Percentiles rank a stretch among this genome's conserved stretches.
These are phyloP conservation scores for Neocallimastix lanati DNA, from an alignment of 192 early-diverging fungal species.

Conservation along the genomic window DNA sequence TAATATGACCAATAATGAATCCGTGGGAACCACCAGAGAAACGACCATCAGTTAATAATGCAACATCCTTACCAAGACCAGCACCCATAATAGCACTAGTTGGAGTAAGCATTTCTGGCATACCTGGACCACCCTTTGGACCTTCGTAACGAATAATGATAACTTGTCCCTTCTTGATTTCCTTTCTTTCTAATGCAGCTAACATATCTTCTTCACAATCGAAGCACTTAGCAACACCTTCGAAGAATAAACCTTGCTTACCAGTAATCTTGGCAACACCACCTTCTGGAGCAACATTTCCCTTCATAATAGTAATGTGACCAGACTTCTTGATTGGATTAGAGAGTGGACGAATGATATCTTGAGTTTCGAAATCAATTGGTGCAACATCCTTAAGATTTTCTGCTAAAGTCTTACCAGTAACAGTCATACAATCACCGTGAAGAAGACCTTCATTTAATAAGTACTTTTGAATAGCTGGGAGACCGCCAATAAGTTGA, in stretches of 20 bases:
- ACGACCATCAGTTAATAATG: conserved; percentile 90
- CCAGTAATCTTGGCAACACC: conserved; percentile 99
- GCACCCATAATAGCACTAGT: conserved; percentile 98
- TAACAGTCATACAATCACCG: conserved; percentile 84
- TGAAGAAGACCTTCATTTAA: conserved; percentile 64
- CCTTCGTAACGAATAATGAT: conserved; percentile 94
- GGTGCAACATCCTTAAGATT: conserved; percentile 64
- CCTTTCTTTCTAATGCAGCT: conserved; percentile 59
- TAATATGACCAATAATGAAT: conserved; percentile 98
- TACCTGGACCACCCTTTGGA: conserved; percentile 94
- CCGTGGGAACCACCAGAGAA: conserved; percentile 98
- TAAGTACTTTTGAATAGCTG: conserved; percentile 86
- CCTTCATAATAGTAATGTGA: conserved; percentile 85
- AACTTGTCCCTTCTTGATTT: conserved; percentile 84
- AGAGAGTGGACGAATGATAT: conserved; percentile 62
- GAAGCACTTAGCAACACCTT: conserved; percentile 75
- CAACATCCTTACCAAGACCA: conserved; percentile 91
- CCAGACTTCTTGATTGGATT: conserved; percentile 87
- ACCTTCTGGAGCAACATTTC: conserved; percentile 87
- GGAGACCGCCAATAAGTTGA: conserved; percentile 79
- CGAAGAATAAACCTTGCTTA: conserved; percentile 86
- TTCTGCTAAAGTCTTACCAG: conserved; percentile 89
- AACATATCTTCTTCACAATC: conserved; percentile 89
- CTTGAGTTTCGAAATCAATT: conserved; percentile 57
- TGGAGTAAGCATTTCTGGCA: conserved; percentile 98